Evolutionary conservation across 2,329 filamentous ascomycete genomes (phyloP), one percentile per base, ranked within the genome.

Genomic region (Exophiala phaeomuriformis): DNA sequence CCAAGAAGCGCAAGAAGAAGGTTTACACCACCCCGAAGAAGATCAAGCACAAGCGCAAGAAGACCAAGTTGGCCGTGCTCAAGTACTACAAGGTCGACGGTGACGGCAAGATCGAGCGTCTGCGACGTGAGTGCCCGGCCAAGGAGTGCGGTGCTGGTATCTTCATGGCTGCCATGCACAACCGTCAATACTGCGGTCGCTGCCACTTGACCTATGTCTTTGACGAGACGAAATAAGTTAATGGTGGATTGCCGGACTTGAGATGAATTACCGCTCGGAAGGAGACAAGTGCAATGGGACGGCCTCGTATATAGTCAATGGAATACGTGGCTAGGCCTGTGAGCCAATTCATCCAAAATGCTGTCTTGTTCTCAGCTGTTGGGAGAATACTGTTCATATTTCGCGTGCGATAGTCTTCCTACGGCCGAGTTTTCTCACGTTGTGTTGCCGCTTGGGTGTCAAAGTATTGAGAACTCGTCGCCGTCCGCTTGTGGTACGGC

Each of bases 31-130:
- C 93, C 71, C 93, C 93, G 76, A 98, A 98, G 90, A 98, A 98
- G 90, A 98, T 98, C 87, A 98, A 98, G 93, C 93, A 98, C 86
- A 98, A 98, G 90, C 87, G 90, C 82, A 98, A 97, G 90, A 98
- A 98, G 91, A 95, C 88, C 85, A 98, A 98, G 87, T 81, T 98
- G 76, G 93, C 93, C 71, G 91, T 98, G 68, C 90, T 98, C 77
- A 98, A 98, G 86, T 98, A 98, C 88, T 98, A 98, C 88, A 98
- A 98, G 88, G 93, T 98, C 69, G 93, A 97, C 77, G 89, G 88
- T 69, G 93, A 98, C 71, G 93, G 94, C 78, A 97, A 97, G 86
- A 97, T 98, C 70, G 93, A 98, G 87, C 93, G 93, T 72, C 86
- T 98, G 66, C 85, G 94, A 74, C 85, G 93, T 77, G 94, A 98